Conservation (phyloP, 768 basidiomycete genomes). For the Termitomyces sp. region DNA sequence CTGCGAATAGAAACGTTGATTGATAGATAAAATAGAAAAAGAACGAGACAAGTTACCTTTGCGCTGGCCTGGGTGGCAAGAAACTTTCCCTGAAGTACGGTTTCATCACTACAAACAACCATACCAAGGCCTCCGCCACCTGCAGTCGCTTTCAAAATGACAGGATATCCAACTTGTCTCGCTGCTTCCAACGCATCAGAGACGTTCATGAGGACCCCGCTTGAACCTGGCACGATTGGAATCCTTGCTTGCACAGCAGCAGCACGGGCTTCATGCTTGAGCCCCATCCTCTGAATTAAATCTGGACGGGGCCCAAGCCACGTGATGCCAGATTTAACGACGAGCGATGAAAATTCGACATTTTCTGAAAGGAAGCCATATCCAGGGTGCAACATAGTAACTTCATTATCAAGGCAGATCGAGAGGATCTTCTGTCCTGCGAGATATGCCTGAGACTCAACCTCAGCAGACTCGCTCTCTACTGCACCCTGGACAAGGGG, state of each 20-base stretch:
- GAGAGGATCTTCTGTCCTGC: conserved; percentile 29
- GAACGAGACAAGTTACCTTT: conserved; percentile 25
- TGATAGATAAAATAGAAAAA: no score
- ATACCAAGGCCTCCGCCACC: conserved; percentile 71
- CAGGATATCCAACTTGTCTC: conserved; percentile 43
- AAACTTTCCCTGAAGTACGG: conserved; percentile 32
- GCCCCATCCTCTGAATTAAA: conserved; percentile 48
- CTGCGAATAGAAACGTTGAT: neutral
- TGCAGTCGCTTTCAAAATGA: conserved; percentile 63
- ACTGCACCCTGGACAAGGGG: conserved; percentile 20
- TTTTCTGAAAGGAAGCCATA: conserved; percentile 68
- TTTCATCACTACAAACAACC: conserved; percentile 40
- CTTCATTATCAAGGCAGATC: conserved; percentile 32
- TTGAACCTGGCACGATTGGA: conserved; percentile 51
- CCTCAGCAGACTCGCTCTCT: conserved; percentile 4
- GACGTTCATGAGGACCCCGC: conserved; percentile 34
- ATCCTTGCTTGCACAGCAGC: conserved; percentile 43
- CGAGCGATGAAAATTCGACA: conserved; percentile 41
- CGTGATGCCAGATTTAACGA: conserved; percentile 42
- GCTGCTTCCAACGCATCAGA: conserved; percentile 38
- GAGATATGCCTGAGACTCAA: conserved; percentile 42
- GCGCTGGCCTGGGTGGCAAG: conserved; percentile 32
- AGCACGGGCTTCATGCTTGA: conserved; percentile 53
- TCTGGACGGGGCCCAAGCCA: conserved; percentile 53
- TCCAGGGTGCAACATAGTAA: conserved; percentile 55